Base-by-base conservation (phyloP, 2,329 filamentous ascomycete species). In the Sarocladium kiliense region DNA sequence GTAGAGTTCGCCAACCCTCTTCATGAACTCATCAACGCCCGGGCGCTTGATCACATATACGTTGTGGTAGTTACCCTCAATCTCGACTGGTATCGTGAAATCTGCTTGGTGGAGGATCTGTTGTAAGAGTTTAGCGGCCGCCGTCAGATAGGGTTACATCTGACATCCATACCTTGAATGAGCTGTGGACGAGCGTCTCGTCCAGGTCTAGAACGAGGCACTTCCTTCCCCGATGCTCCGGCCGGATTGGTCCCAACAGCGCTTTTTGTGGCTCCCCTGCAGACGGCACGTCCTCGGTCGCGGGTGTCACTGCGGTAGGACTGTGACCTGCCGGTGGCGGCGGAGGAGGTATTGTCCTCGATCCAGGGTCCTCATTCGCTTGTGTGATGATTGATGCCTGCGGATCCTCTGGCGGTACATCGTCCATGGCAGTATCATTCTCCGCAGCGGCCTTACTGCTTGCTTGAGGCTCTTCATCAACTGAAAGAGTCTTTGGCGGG, bases 1-100 rank as follows among this genome's bases (percentile, higher is more conserved):
- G 66, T 97, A 99, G 51, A 99, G 79, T 73, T 99, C 94, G 51
- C 94, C 94, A 34, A 99, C 92, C 57, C 94, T 81, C 78, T 97
- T 97, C 91, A 99, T 97, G 73, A 99, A 99, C 61, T 95, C 87
- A 68, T 99, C 94, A 19, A 99, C 94, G 54, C 94, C 94, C n/a
- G 94, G 94, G 65, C 94, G 85, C 76, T 99, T 99, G 71, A 99
- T 99, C 61, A 99, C 94, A 69, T 99, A 99, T 55, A 99, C 95
- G 66, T 99, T 99, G 74, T 99, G 94, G 68, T 95, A 97, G 71
- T 96, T 95, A 56, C 94, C 94, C 76, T 99, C 94, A 60, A 99
- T 99, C 67, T 99, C 94, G 27, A 99, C 94, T 0, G 94, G 94
- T 68, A 99, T 97, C 5, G 94, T 99, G 68, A 99, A 97, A 72